Percentiles rank a stretch among this genome's conserved stretches.
Evolutionary conservation across 768 basidiomycete species (phyloP).

Genomic region (Tylopilus intermedius): DNA sequence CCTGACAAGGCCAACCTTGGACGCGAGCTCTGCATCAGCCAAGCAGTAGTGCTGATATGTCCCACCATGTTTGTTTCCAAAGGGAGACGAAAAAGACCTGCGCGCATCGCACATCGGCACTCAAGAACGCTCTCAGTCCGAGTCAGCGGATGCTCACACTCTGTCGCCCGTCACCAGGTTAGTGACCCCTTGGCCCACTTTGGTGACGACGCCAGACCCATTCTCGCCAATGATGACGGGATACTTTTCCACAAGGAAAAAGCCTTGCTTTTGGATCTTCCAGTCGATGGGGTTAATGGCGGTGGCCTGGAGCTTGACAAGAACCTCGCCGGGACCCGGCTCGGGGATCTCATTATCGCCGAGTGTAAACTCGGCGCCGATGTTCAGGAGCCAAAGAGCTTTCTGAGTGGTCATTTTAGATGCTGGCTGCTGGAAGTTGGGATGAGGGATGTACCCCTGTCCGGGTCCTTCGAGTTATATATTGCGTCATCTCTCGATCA

Average conservation of each 20-base stretch:
- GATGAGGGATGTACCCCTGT: not conserved
- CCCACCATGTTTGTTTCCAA: not conserved
- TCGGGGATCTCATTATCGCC: slow-evolving; percentile 20
- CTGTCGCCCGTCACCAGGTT: slow-evolving; percentile 32
- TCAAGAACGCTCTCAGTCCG: not conserved
- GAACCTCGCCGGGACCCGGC: slow-evolving; percentile 39
- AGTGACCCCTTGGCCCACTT: slow-evolving; percentile 34
- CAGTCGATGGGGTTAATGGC: slow-evolving; percentile 45
- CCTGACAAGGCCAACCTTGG: slow-evolving; percentile 8
- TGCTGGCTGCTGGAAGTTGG: not conserved
- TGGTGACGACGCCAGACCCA: slow-evolving; percentile 34
- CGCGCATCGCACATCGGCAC: not conserved
- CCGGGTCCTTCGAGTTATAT: not conserved
- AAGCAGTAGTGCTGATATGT: slow-evolving; percentile 25
- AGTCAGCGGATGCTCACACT: slow-evolving; percentile 25
- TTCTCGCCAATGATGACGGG: slow-evolving; percentile 37
- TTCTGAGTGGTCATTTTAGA: slow-evolving; percentile 11
- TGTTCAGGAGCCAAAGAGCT: slow-evolving; percentile 13
- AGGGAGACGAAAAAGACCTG: slow-evolving; percentile 7
- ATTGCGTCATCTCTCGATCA: not conserved
- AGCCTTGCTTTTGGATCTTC: slow-evolving; percentile 5
- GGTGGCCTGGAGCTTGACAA: slow-evolving; percentile 38
- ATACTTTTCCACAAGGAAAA: slow-evolving; percentile 28
- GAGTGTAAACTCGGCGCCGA: slow-evolving; percentile 13
- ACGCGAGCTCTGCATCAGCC: slow-evolving; percentile 17